Evolutionary conservation across 1,284 basidiomycete species (phyloP), one percentile per base, ranked within the genome.

Genomic region (Ganoderma sinense): DNA sequence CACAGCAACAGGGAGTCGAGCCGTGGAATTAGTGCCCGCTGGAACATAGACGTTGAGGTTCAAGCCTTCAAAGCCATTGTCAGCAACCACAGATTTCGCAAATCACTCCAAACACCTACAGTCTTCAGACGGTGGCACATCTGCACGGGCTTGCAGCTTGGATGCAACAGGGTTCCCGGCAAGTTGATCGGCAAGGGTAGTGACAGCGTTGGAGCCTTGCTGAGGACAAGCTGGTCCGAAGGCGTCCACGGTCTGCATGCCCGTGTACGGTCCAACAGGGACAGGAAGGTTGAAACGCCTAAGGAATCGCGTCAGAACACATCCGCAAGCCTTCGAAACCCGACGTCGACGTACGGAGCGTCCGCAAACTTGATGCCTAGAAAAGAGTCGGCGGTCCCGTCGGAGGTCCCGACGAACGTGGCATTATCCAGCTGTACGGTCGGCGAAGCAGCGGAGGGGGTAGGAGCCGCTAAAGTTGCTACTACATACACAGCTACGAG

Each of bases 221-320:
- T 84, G 84, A 26, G 79, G 80, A 68, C 84, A 85, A 0, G 79
- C 71, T 2, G 77, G 69, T 16, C 82, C 81, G 51, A 76, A 83
- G 0, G 64, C 61, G 1, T 70, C 75, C 10, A 77, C 82, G 5
- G 67, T 68, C 55, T 81, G 74, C 11, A 63, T 70, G 8, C 78
- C 76, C 1, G 68, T 76, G 69, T 84, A 84, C 0, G 78, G 73
- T 5, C 73, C 70, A 31, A 78, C 74, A 2, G 79, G 6, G 29
- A 79, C 76, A 0, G 84, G 84, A 0, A 80, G 62, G 31, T 75
- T 76, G 66, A 85, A 82, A 4, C 84, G 79, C 8, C 73, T 75
- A 13, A 13, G n/a, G 41, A 70, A 55, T 11, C 48, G 48, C 48
- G 48, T 51, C 48, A 26, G 69, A 69, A 10, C 65, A 62, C 11